These are phyloP conservation scores for Pseudozyma sp. DNA, from an alignment of 1,284 basidiomycete species.

Conservation along the genomic window DNA sequence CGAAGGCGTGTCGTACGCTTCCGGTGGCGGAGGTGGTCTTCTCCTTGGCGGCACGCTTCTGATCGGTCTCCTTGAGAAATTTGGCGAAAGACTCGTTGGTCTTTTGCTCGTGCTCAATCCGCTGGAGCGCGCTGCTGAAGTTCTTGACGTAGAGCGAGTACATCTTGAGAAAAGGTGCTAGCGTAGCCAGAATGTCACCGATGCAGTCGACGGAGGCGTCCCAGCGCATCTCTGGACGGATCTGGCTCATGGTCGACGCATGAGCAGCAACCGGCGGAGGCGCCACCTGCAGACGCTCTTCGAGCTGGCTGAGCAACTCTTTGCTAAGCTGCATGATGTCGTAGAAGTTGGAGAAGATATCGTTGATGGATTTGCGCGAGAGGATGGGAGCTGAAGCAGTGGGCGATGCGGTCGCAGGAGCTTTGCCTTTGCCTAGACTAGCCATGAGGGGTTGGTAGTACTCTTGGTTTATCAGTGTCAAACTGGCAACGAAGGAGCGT, in stretches of 20 bases:
- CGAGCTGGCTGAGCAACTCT: slow-evolving; percentile 78
- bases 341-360: slow-evolving; percentile 87
- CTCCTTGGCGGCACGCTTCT: slow-evolving; percentile 29
- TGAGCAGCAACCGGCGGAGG: slow-evolving; percentile 59
- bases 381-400: slow-evolving; percentile 77
- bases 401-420: slow-evolving; percentile 72
- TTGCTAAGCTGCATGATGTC: slow-evolving; percentile 90
- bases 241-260: slow-evolving; percentile 71
- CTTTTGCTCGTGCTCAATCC: slow-evolving; percentile 63
- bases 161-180: slow-evolving; percentile 68
- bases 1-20: slow-evolving; percentile 40
- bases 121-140: slow-evolving; percentile 62
- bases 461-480: slow-evolving; percentile 56
- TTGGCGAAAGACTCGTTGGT: slow-evolving; percentile 57
- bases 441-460: slow-evolving; percentile 63
- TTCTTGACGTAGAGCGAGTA: slow-evolving; percentile 68
- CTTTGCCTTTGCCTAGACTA: slow-evolving; percentile 33
- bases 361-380: slow-evolving; percentile 77
- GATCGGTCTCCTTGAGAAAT: slow-evolving; percentile 62
- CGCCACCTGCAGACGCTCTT: slow-evolving; percentile 69
- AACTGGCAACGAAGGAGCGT: slow-evolving; percentile 58
- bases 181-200: slow-evolving; percentile 65
- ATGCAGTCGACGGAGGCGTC: slow-evolving; percentile 53
- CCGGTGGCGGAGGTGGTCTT: slow-evolving; percentile 18
- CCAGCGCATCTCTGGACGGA: slow-evolving; percentile 39